Evolutionary conservation across 164 flowering plant species (phyloP).

Genomic region (Magnolia kwangsiensis): DNA sequence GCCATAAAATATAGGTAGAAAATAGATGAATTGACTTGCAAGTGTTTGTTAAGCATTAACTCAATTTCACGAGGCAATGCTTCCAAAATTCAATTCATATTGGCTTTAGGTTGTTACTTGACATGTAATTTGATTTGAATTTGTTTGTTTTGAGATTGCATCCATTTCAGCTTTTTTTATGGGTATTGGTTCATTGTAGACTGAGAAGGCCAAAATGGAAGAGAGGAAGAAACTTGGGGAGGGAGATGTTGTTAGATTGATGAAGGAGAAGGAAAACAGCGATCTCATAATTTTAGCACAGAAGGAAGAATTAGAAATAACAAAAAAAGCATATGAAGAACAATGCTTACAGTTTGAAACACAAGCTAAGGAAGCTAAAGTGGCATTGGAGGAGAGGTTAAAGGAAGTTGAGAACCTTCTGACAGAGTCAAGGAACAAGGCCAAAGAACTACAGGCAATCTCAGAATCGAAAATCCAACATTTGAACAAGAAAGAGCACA

Average conservation of each 20-base stretch:
- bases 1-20: background rate
- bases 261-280: conserved; percentile 50
- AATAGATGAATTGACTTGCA: background rate
- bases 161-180: background rate
- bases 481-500: conserved; percentile 59
- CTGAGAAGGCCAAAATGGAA: conserved; percentile 60
- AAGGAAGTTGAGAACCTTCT: conserved; percentile 56
- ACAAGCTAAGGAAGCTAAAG: conserved; percentile 44
- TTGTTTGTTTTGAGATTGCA: background rate
- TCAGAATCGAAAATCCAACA: conserved; percentile 46
- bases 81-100: background rate
- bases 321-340: conserved; percentile 44
- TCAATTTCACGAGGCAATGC: background rate
- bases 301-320: conserved; percentile 48
- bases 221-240: conserved; percentile 68
- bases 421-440: conserved; percentile 47
- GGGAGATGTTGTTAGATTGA: conserved; percentile 43
- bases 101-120: background rate
- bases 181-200: conserved; percentile 33
- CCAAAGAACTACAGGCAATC: conserved; percentile 54
- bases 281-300: conserved; percentile 46
- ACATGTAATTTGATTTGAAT: background rate
- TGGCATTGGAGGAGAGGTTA: conserved; percentile 44
- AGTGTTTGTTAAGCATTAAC: background rate
- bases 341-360: conserved; percentile 44